Evolutionary conservation across 2,329 filamentous ascomycete species (phyloP).

Genomic region (Talaromyces islandicus): DNA sequence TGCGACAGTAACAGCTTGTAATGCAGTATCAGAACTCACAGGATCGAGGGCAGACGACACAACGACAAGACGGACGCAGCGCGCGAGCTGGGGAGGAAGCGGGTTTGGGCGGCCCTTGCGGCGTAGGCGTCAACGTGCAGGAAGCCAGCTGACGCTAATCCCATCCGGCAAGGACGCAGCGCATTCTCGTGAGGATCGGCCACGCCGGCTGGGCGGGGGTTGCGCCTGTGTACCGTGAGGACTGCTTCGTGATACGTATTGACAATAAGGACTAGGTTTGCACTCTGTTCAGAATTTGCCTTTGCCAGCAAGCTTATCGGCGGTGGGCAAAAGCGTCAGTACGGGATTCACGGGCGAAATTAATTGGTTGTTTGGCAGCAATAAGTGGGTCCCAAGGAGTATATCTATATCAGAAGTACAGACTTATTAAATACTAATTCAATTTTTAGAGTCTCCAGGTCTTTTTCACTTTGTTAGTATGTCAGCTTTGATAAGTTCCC

Average conservation of each 20-base stretch:
- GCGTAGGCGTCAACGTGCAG: neutral
- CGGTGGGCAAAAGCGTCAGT: neutral
- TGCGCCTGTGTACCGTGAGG: neutral
- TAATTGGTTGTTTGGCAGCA: neutral
- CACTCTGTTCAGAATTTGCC: neutral
- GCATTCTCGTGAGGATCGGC: neutral
- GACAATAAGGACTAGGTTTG: neutral
- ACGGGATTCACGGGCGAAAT: neutral
- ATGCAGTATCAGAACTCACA: neutral
- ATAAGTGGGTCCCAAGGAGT: neutral
- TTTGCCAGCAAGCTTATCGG: neutral
- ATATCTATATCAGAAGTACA: neutral
- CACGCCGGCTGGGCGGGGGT: neutral
- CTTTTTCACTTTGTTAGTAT: neutral
- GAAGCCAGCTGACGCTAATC: conserved; percentile 3
- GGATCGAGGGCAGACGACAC: neutral
- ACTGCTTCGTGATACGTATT: neutral
- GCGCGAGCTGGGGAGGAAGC: neutral
- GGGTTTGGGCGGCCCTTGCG: neutral
- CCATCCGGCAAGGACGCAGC: conserved; percentile 5
- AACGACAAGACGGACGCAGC: neutral
- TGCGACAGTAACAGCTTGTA: neutral
- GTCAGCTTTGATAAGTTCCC: neutral
- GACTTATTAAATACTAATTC: neutral
- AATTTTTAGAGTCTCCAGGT: neutral